Evolutionary conservation across 768 basidiomycete genomes (phyloP), one percentile per base, ranked within the genome.

Genomic region (Boletellus ananiceps): DNA sequence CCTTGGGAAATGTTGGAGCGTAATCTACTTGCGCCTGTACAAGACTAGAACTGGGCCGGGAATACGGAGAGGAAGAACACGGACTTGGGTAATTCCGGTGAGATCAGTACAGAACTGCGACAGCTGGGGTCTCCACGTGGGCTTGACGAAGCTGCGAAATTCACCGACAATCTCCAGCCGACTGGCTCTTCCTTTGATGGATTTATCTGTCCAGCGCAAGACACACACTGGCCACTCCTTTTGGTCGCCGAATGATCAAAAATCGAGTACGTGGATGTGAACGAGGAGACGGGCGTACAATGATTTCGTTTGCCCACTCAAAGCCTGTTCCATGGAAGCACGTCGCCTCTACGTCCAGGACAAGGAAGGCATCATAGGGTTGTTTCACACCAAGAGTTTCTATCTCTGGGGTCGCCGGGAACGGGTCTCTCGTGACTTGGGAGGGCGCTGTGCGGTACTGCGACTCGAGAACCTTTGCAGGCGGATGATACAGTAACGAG

Each of bases 151-250:
- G 56, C 81, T 84, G 52, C 88, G 83, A 71, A 93, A 98, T 64
- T 91, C 88, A 56, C 82, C 86, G 16, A 86, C 75, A 34, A 86
- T 71, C 61, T 84, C 80, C 19, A 97, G 73, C 37, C 73, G 71
- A 50, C 73, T 77, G 9, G 82, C 80, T 36, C 55, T 57, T 42
- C 78, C 78, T 44, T 77, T 74, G 15, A 65, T 49, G 31, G 74
- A 71, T 56, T 73, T 80, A 60, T 88, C 81, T 58, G 71, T 77
- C 94, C 94, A 97, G 52, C 78, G 79, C 50, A 97, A 74, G 3
- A 99, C 74, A 58, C 88, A 86, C 11, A 98, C 89, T 6, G 95
- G 95, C 71, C 91, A 93, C 69, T 99, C 93, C 93, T 95, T 65
- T 18, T 38, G 38, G 18, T 41, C 9, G 34, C 27, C 8, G 51